Evolutionary conservation across 495 filamentous ascomycete species (phyloP), one percentile per base, ranked within the genome.

Genomic region (Aspergillus avenaceus): DNA sequence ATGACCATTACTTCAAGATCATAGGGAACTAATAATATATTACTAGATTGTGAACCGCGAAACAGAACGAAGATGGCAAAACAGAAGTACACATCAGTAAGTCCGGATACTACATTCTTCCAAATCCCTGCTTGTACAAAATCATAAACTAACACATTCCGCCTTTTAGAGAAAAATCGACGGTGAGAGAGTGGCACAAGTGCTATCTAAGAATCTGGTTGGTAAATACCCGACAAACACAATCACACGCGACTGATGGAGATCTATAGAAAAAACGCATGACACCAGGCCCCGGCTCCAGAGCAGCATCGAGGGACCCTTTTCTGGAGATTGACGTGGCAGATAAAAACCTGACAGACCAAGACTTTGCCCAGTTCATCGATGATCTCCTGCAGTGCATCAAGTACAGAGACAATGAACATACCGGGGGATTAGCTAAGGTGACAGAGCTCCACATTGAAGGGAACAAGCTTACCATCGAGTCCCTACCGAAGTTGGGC

Each of bases 371-470:
- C 3, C 65, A 70, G 48, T 63, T 76, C 42, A 69, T 72, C 14
- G 59, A 63, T 25, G 69, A 69, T 21, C 53, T 80, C 0, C 48
- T 70, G 13, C 47, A 60, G 25, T 72, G 67, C 29, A 60, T 76
- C 23, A 44, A 49, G 11, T 71, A 58, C 32, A 48, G 58, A 14
- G 60, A 54, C 36, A 53, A 53, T 12, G 63, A 62, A 5, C 63
- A 67, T 25, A 60, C 56, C 0, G 54, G 55, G 21, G 63, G 64
- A n/a, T 45, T 64, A 8, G 56, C 65, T 12, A 69, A 61, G 28
- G 58, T 80, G 13, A 70, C 75, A 19, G 75, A 77, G 46, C 54
- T 80, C 13, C 70, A 73, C 47, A 60, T 80, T 7, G 62, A 62
- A 13, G 60, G 56, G 18, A 79, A 79, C 50, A 28, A 43, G 3